These are phyloP conservation scores for Vachellia collinsii DNA, from an alignment of 306 rosid species.

Conservation along the genomic window DNA sequence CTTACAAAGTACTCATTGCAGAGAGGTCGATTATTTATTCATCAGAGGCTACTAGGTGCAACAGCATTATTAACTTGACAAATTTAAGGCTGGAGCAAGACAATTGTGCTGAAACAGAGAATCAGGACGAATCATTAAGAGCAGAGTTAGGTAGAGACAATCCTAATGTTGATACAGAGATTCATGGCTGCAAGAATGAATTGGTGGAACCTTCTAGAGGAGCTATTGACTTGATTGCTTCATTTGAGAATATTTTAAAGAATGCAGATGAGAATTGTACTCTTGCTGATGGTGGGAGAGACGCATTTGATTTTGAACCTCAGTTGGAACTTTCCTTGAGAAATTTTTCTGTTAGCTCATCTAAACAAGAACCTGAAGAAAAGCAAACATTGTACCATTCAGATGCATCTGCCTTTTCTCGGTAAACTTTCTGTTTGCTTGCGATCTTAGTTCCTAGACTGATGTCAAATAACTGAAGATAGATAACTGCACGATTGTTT, in stretches of 20 bases:
- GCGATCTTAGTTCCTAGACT: constrained; percentile 14
- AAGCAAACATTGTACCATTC: constrained; percentile 58
- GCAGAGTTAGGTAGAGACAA: constrained; percentile 35
- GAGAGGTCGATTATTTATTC: constrained; percentile 44
- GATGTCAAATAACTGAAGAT: constrained; percentile 16
- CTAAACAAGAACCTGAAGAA: constrained; percentile 48
- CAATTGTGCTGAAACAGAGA: constrained; percentile 35
- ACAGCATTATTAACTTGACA: constrained; percentile 39
- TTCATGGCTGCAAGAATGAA: constrained; percentile 34
- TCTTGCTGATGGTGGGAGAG: constrained; percentile 36
- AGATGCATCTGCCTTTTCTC: constrained; percentile 69
- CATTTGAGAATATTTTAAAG: constrained; percentile 44
- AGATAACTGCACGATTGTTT: background rate
- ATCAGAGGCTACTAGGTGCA: constrained; percentile 42
- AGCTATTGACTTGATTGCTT: constrained; percentile 62
- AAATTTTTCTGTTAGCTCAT: constrained; percentile 39
- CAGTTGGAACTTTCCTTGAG: constrained; percentile 64
- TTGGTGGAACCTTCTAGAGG: constrained; percentile 40
- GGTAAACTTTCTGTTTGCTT: constrained; percentile 49
- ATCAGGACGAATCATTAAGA: constrained; percentile 36
- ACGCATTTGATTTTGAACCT: constrained; percentile 42
- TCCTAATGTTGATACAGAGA: constrained; percentile 28
- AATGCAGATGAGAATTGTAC: constrained; percentile 32
- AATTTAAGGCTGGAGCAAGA: constrained; percentile 38
- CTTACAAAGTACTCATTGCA: constrained; percentile 42